These are phyloP conservation scores for Chaetomium globosum DNA, from an alignment of 2,329 filamentous ascomycete species.

Conservation along the genomic window DNA sequence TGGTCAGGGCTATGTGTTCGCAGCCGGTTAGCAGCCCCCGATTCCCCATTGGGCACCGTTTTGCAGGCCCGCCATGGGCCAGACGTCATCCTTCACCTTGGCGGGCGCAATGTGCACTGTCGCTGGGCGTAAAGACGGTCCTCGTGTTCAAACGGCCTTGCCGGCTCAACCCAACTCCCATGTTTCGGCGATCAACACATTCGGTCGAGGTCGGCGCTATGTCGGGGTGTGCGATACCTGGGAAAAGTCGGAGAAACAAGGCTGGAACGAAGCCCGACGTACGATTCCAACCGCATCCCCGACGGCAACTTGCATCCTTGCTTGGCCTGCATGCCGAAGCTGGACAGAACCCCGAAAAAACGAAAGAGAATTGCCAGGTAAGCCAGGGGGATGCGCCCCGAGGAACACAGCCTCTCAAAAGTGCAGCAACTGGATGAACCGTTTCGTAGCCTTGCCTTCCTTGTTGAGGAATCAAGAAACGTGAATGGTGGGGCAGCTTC, in stretches of 20 bases:
- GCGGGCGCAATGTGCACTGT: neutral
- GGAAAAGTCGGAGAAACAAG: constrained; percentile 6
- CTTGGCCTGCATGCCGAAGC: constrained; percentile 6
- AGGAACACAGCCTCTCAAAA: neutral
- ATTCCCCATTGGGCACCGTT: constrained; percentile 11
- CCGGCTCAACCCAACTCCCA: neutral
- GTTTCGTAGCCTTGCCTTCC: constrained; percentile 10
- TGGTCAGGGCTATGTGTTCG: neutral
- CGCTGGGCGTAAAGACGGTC: constrained; percentile 7
- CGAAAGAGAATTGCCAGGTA: neutral
- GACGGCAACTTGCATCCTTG: constrained; percentile 1
- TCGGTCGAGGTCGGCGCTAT: constrained; percentile 11
- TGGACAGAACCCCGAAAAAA: neutral
- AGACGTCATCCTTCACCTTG: constrained; percentile 18
- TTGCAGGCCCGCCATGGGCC: neutral
- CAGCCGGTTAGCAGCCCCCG: neutral
- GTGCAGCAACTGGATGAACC: neutral
- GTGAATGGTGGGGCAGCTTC: neutral
- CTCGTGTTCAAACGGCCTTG: neutral
- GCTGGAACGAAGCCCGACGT: neutral
- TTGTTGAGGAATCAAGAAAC: neutral
- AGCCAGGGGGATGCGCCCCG: neutral
- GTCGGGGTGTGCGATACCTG: constrained; percentile 1
- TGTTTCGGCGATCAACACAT: neutral
- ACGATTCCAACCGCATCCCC: constrained; percentile 1